Base-by-base conservation (phyloP, 129 eudicot genomes). In the Flaveria bidentis region DNA sequence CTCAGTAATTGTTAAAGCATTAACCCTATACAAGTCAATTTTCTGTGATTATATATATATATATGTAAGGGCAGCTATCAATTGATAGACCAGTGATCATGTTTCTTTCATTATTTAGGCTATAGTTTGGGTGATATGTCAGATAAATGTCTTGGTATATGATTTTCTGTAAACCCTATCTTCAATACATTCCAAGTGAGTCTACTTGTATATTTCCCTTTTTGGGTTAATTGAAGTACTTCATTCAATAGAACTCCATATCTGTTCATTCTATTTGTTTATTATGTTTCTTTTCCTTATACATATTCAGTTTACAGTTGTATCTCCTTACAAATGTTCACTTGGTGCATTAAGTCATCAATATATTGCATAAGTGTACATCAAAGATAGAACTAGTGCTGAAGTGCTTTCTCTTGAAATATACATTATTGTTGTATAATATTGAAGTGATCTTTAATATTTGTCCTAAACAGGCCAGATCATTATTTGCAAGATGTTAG, bases 401-500 rank as follows among this genome's bases (percentile, higher is more conserved):
- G 23, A 56, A 39, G 49, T 73, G 25, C 20, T 13, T 16, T 58
- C 46, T 65, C 42, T 56, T 16, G 10, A 30, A 75, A 61, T 26
- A 50, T 65, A 5, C 53, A 76, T 53, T 74, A 5, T 10, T 74
- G 12, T 51, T 65, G 67, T 26, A 18, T 25, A 23, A 49, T 57
- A 61, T 12, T 44, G 45, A 52, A 64, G 61, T 20, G 33, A 3
- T 64, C 16, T 75, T 36, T 68, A 33, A 10, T 11, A 52, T 73
- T 46, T 77, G 56, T 45, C 7, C 7, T 70, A 81, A 63, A 60
- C 94, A 92, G 96, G 98, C 96, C 90, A 39, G 98, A 92, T 79
- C 96, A 92, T 77, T 86, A 61, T 73, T 73, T 92, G 84, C 92
- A 90, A 81, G 92, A 88, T 82, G 82, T 92, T 18, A 83, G 92